These are phyloP conservation scores for Micromonas pusilla DNA, from an alignment of 139 green algal genomes.

Conservation along the genomic window DNA sequence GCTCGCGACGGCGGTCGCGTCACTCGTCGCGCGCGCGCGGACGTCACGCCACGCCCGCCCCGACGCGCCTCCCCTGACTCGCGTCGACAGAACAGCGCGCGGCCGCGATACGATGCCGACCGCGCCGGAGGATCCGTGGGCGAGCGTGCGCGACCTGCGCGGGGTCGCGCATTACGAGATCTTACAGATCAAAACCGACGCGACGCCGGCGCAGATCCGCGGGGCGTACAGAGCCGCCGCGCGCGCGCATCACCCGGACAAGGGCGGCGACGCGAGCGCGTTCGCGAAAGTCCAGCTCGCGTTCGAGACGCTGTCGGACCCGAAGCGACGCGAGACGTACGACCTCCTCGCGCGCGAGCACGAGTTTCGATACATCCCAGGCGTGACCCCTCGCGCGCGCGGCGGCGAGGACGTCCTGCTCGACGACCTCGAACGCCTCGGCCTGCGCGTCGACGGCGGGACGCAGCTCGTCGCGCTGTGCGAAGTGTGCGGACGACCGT, in stretches of 20 bases:
- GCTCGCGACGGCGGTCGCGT: no score
- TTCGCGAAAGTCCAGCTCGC: conserved; percentile 54
- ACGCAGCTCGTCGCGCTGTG: conserved; percentile 78
- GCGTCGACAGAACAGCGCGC: no score
- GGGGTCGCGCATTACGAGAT: conserved; percentile 43
- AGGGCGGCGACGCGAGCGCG: conserved; percentile 51
- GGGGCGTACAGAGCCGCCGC: conserved; percentile 54
- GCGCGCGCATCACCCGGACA: conserved; percentile 69
- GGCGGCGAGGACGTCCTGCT: conserved; percentile 66
- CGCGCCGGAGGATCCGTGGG: not conserved
- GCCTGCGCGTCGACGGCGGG: conserved; percentile 43
- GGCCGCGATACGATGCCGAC: no score
- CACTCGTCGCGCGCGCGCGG: no score
- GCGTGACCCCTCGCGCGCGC: conserved; percentile 23
- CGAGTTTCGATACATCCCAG: conserved; percentile 51
- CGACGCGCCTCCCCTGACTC: not conserved
- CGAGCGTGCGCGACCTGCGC: conserved; percentile 51
- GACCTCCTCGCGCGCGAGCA: conserved; percentile 57
- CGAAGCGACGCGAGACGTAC: conserved; percentile 50
- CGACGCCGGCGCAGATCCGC: conserved; percentile 41
- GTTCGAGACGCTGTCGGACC: conserved; percentile 56
- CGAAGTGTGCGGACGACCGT: conserved; percentile 70
- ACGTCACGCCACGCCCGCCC: no score
- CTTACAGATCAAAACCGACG: conserved; percentile 34
- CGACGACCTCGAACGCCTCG: conserved; percentile 56